Percentiles rank a stretch among this genome's conserved stretches.
These are phyloP conservation scores for Saccharomycopsis hybrid DNA, from an alignment of 1,139 yeast genomes.

Conservation along the genomic window DNA sequence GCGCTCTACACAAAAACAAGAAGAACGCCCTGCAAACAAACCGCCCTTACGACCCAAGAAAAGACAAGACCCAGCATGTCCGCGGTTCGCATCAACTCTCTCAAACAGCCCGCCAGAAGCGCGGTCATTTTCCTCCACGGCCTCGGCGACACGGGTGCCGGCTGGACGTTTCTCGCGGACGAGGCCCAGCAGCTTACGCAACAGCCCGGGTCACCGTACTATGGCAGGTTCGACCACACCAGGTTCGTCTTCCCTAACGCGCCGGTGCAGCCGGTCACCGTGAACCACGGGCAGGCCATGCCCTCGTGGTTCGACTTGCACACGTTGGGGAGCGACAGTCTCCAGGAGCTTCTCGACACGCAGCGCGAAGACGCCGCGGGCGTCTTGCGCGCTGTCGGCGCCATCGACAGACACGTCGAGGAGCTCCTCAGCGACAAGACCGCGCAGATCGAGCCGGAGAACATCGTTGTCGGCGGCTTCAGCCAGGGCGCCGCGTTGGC, in stretches of 20 bases:
- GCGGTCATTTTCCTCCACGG: slow-evolving; percentile 85
- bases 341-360: slow-evolving; percentile 27
- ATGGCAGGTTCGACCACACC: slow-evolving; percentile 46
- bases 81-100: slow-evolving; percentile 35
- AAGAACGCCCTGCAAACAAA: no score
- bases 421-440: no score
- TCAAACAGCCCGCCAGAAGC: slow-evolving; percentile 42
- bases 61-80: no score
- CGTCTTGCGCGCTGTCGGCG: slow-evolving; percentile 48
- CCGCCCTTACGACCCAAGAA: no score
- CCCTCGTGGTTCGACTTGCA: slow-evolving; percentile 87
- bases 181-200: slow-evolving; percentile 35
- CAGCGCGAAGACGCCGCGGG: slow-evolving; percentile 58
- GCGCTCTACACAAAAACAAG: no score
- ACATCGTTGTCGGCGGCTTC: slow-evolving; percentile 88
- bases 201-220: slow-evolving; percentile 32
- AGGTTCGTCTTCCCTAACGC: slow-evolving; percentile 88
- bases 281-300: slow-evolving; percentile 60
- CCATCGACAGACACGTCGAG: slow-evolving; percentile 46
- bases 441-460: slow-evolving; percentile 55
- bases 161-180: slow-evolving; percentile 78
- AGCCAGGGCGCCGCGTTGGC: slow-evolving; percentile 90
- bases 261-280: slow-evolving; percentile 62
- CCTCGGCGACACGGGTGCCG: slow-evolving; percentile 82
- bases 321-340: slow-evolving; percentile 40